Evolutionary conservation across 208 protist species (phyloP), one percentile per base, ranked within the genome.

Genomic region (Porcisia hertigi): DNA sequence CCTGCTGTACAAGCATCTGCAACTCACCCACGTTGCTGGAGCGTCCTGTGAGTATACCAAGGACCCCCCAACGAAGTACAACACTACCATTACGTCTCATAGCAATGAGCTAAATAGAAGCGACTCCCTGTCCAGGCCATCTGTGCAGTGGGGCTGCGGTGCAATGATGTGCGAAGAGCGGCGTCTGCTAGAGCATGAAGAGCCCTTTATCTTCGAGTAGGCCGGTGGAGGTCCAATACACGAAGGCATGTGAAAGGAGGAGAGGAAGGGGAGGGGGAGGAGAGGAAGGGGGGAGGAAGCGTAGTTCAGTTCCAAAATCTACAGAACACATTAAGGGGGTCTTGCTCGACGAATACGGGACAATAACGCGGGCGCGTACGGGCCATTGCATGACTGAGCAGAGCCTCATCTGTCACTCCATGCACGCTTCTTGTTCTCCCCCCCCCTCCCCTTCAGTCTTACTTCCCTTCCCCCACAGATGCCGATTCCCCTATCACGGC

Each of bases 1-100:
- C 23, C 75, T 97, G 63, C 71, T 95, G 14, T 95, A 97, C 83
- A 76, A 84, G 41, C 79, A 84, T 52, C 64, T 73, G 34, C 75
- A 62, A 41, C 63, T 49, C 2, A 43, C 25, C 30, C 65, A 12
- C 14, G 14, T 14, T n/a, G 65, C 47, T 1, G 25, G 39, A 34
- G n/a, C 63, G 11, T 67, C 47, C 54, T 30, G 69, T 11, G 72
- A 23, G 69, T 63, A 39, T 43, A 7, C 23, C 58, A 82, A 74
- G 67, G 18, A 25, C 53, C 47, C 39, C 23, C 47, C 55, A n/a
- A 66, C 64, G 34, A 41, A 25, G 20, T 69, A 49, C 65, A 1
- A 23, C 25, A 20, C 45, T 0, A 6, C 71, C 43, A 57, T 69
- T 30, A 30, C 54, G 16, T 54, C 73, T 7, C 16, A 39, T 49